phyloP scores from a whole-genome alignment of 1,139 yeast species.

The Suhomyces guaymorum region DNA sequence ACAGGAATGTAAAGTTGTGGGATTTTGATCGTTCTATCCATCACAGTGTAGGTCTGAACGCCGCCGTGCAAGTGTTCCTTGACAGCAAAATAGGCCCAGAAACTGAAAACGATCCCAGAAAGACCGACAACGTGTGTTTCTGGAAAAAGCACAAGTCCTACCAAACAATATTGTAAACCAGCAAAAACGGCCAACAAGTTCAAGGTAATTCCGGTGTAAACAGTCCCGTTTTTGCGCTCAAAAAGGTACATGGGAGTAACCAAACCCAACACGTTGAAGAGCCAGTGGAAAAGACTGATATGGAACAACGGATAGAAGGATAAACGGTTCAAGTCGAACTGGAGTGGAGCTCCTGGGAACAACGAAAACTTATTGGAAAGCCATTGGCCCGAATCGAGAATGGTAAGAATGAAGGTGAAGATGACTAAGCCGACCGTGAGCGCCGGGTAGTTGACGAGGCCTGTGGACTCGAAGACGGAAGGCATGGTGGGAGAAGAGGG shows the following conservation, averaged over 20 bases:
- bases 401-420: conserved; percentile 49
- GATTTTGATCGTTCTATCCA: conserved; percentile 36
- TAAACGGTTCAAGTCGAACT: conserved; percentile 60
- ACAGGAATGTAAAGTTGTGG: conserved; percentile 70
- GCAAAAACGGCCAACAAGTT: conserved; percentile 71
- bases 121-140: conserved; percentile 60
- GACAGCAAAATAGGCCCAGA: conserved; percentile 63
- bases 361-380: conserved; percentile 35
- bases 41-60: conserved; percentile 28
- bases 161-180: conserved; percentile 62
- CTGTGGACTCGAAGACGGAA: conserved; percentile 1
- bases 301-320: conserved; percentile 81
- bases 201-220: conserved; percentile 80
- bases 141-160: conserved; percentile 59
- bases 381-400: conserved; percentile 25
- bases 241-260: conserved; percentile 64
- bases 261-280: conserved; percentile 61
- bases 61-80: conserved; percentile 59
- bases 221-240: conserved; percentile 80
- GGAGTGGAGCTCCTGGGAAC: conserved; percentile 57
- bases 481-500: conserved; percentile 1
- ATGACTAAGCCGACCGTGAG: conserved; percentile 63
- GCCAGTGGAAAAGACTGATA: conserved; percentile 58
- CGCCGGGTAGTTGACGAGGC: conserved; percentile 47
- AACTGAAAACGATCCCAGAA: conserved; percentile 75